These are phyloP conservation scores for Aotearoamyces nothofagi DNA, from an alignment of 2,329 filamentous ascomycete species.

Conservation along the genomic window DNA sequence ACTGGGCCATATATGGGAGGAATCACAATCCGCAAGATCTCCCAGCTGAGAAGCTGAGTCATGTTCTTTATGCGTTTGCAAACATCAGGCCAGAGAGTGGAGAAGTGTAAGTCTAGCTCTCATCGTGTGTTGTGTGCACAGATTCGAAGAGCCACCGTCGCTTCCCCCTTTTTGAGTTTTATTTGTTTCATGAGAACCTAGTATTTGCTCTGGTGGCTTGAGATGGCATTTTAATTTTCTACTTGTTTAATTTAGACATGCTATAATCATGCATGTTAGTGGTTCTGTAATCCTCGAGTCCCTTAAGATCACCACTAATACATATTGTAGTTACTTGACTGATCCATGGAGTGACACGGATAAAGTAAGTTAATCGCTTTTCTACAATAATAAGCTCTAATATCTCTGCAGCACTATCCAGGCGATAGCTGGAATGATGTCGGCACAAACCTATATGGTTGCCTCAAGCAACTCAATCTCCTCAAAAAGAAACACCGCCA, in stretches of 20 bases:
- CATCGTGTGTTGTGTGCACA: too few species aligned
- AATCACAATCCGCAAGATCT: slow-evolving; percentile 78
- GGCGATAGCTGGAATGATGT: slow-evolving; percentile 54
- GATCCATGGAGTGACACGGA: slow-evolving; percentile 54
- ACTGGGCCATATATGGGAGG: slow-evolving; percentile 61
- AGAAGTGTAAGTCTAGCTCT: slow-evolving; percentile 55
- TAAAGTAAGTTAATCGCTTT: slow-evolving; percentile 35
- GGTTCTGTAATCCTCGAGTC: too few species aligned
- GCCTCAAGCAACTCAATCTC: slow-evolving; percentile 75
- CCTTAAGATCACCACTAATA: not conserved
- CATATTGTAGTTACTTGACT: slow-evolving; percentile 28
- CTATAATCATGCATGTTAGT: too few species aligned
- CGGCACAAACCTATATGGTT: slow-evolving; percentile 76
- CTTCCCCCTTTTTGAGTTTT: too few species aligned
- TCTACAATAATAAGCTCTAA: not conserved
- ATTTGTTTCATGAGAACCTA: too few species aligned
- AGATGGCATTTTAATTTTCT: too few species aligned
- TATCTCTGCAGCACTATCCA: slow-evolving; percentile 34
- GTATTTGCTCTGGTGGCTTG: too few species aligned
- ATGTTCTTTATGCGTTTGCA: slow-evolving; percentile 82
- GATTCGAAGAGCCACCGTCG: too few species aligned
- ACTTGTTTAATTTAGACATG: too few species aligned
- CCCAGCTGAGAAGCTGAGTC: slow-evolving; percentile 66
- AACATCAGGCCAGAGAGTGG: slow-evolving; percentile 68
- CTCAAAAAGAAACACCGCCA: slow-evolving; percentile 70